These are phyloP conservation scores for Penicillium sp. DNA, from an alignment of 2,329 filamentous ascomycete genomes.

Conservation along the genomic window DNA sequence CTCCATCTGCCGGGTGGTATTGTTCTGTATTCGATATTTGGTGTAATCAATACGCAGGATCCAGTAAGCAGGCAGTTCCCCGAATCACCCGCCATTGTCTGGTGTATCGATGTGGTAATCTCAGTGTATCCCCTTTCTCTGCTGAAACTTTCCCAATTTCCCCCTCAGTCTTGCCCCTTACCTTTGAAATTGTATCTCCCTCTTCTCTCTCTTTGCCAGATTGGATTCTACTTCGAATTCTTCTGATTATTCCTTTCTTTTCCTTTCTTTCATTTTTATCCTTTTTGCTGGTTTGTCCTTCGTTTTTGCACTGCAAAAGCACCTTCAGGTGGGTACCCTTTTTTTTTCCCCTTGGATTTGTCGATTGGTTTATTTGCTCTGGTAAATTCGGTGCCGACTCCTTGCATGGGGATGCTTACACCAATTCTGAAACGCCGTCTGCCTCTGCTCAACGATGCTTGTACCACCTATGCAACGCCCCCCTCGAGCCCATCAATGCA, in stretches of 20 bases:
- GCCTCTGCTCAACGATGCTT: slow-evolving; percentile 15
- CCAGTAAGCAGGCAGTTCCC: not conserved
- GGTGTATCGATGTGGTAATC: slow-evolving; percentile 9
- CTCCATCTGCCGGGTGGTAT: not conserved
- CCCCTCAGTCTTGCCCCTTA: slow-evolving; percentile 24
- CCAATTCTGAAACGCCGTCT: slow-evolving; percentile 23
- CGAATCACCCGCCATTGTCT: not conserved
- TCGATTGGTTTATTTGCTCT: not conserved
- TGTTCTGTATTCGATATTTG: not conserved
- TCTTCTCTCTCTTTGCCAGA: slow-evolving; percentile 16
- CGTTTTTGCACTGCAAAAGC: slow-evolving; percentile 7
- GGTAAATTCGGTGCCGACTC: slow-evolving; percentile 4
- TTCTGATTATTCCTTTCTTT: slow-evolving; percentile 15
- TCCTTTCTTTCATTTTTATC: slow-evolving; percentile 11
- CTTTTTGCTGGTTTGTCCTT: slow-evolving; percentile 5
- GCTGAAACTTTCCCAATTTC: slow-evolving; percentile 28
- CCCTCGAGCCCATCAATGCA: slow-evolving; percentile 13
- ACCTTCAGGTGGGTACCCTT: slow-evolving; percentile 11
- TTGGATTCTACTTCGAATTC: slow-evolving; percentile 11
- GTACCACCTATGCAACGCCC: slow-evolving; percentile 18
- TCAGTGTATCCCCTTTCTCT: slow-evolving; percentile 24
- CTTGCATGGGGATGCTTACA: slow-evolving; percentile 22
- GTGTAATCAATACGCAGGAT: not conserved
- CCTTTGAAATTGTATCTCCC: slow-evolving; percentile 13
- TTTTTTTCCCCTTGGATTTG: slow-evolving; percentile 4